Evolutionary conservation across 1,139 yeast genomes (phyloP).

Genomic region (Pichia sp.): DNA sequence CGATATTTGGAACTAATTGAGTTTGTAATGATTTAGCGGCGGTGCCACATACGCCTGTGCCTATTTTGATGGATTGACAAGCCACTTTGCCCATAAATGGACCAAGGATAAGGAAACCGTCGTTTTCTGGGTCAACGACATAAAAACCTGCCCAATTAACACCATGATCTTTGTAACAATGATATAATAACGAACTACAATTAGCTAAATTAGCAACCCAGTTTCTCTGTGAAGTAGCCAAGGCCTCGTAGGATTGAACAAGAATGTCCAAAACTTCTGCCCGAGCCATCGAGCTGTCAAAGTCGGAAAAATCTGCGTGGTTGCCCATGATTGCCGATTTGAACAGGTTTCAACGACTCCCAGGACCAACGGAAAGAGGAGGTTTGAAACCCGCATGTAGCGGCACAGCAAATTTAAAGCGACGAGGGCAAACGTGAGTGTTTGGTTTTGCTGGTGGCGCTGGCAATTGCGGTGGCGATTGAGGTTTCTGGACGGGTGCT

Average conservation of each 20-base stretch:
- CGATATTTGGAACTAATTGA: constrained; percentile 73
- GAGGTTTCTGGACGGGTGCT: too few relatives aligned
- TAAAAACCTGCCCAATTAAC: constrained; percentile 97
- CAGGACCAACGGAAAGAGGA: too few relatives aligned
- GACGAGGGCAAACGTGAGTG: too few relatives aligned
- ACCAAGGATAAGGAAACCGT: constrained; percentile 58
- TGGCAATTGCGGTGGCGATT: too few relatives aligned
- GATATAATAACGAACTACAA: constrained; percentile 81
- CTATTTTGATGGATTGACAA: constrained; percentile 72
- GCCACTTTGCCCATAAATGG: constrained; percentile 98
- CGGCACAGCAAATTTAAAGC: too few relatives aligned
- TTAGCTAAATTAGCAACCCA: constrained; percentile 91
- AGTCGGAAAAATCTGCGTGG: constrained; percentile 66
- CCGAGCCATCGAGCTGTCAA: constrained; percentile 36
- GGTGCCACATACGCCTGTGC: constrained; percentile 87
- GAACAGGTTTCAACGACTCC: too few relatives aligned
- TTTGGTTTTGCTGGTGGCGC: too few relatives aligned
- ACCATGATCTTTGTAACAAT: constrained; percentile 55
- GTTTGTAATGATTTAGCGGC: constrained; percentile 58
- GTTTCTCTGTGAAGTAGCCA: constrained; percentile 55
- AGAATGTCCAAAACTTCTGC: constrained; percentile 56
- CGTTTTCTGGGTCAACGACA: constrained; percentile 38
- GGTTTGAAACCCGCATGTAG: too few relatives aligned
- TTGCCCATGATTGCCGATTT: too few relatives aligned
- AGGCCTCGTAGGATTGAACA: constrained; percentile 57